Evolutionary conservation across 164 flowering plant species (phyloP).

Genomic region (Paratinospora sagittata): DNA sequence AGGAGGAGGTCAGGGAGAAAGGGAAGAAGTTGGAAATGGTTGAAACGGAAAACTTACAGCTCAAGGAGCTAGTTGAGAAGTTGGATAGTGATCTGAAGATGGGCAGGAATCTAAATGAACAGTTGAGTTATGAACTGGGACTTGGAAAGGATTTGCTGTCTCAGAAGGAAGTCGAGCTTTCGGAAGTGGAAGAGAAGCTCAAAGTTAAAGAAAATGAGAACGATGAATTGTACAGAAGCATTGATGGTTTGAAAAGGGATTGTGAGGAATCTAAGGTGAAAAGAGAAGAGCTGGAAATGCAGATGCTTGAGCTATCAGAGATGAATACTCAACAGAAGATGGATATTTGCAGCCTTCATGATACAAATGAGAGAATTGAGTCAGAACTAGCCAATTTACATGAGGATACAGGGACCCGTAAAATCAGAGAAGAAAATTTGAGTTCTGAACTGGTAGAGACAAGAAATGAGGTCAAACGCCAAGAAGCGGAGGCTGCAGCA

Average conservation of each 20-base stretch:
- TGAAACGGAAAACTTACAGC: constrained; percentile 38
- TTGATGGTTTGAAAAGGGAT: constrained; percentile 41
- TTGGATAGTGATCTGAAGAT: constrained; percentile 38
- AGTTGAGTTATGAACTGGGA: constrained; percentile 33
- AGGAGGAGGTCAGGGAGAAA: constrained; percentile 27
- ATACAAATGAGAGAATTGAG: constrained; percentile 37
- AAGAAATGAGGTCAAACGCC: constrained; percentile 43
- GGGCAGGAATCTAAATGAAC: constrained; percentile 29
- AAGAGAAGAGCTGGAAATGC: constrained; percentile 32
- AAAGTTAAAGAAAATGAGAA: constrained; percentile 32
- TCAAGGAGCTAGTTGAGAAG: constrained; percentile 39
- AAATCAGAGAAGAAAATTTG: constrained; percentile 44
- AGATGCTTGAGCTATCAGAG: constrained; percentile 30
- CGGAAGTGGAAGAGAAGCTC: constrained; percentile 41
- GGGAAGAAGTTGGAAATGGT: constrained; percentile 30
- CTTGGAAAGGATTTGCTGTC: constrained; percentile 29
- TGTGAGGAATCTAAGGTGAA: constrained; percentile 25
- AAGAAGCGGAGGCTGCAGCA: constrained; percentile 69
- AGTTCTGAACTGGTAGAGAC: constrained; percentile 50
- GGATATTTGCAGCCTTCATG: constrained; percentile 43
- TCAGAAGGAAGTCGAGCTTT: constrained; percentile 43
- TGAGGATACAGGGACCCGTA: constrained; percentile 39
- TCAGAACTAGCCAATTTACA: constrained; percentile 33
- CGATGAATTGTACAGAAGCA: constrained; percentile 27
- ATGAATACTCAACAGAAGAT: constrained; percentile 22